Evolutionary conservation across 176 grass and related monocot genomes (phyloP), one percentile per base, ranked within the genome.

Genomic region (Carex myosuroides): DNA sequence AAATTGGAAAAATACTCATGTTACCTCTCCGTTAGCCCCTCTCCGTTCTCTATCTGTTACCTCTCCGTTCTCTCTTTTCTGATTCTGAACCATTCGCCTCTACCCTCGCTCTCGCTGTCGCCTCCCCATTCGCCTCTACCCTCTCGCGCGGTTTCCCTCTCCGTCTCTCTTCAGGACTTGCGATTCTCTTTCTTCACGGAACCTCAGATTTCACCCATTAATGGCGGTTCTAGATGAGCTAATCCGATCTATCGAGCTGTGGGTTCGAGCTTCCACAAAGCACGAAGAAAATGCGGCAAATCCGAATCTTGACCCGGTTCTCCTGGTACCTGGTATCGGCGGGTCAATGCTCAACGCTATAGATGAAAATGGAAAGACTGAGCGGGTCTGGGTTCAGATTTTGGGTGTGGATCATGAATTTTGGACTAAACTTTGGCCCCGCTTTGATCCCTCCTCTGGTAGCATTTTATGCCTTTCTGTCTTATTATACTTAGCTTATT

Each of bases 321-420:
- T 98, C 33, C 88, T 98, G 22, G 88, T 95, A 58, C 96, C 96
- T 30, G 96, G 91, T 59, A 95, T 98, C 30, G 93, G 86, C 16
- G 91, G 92, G 12, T 95, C 93, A 21, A 89, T 98, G 2, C 88
- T 98, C 26, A 88, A 93, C 54, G 91, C 96, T 2, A 91, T 92
- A 8, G 94, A 98, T 13, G 93, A 95, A 13, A 88, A 87, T 55
- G 91, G 96, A 37, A 98, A 87, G 52, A 86, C 91, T 83, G 93
- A 95, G 81, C 44, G 96, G 83, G 83, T 95, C 1, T 98, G 96
- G 95, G 96, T 98, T 61, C 88, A 93, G 76, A 92, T 98, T 85
- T 88, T 98, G 21, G 88, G 85, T 1, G 91, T 91, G 1, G 93
- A 95, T 67, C 96, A 95, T 85, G 96, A 98, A 77, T 98, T 94